phyloP scores from a whole-genome alignment of 2,329 filamentous ascomycete genomes.

The Aspergillus terreus region DNA sequence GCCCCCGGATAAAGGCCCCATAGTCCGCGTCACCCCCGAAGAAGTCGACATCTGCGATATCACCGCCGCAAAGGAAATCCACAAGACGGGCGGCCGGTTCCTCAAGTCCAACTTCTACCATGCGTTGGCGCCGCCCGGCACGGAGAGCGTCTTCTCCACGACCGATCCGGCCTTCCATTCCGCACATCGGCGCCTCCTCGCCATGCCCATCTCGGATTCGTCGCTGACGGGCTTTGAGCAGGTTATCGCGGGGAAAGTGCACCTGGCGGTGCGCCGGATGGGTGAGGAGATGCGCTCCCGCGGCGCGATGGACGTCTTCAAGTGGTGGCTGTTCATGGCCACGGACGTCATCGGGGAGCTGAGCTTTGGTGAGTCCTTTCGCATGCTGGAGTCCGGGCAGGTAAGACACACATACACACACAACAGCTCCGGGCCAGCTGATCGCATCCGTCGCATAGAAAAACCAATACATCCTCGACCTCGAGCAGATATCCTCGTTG shows the following conservation, averaged over 20 bases:
- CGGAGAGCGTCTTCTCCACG: conserved; percentile 40
- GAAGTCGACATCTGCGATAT: conserved; percentile 39
- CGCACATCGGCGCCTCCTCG: conserved; percentile 29
- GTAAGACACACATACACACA: conserved; percentile 23
- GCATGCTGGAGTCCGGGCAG: conserved; percentile 49
- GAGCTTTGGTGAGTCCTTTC: conserved; percentile 55
- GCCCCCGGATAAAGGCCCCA: conserved; percentile 18
- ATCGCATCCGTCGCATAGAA: conserved; percentile 24
- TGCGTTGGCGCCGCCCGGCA: conserved; percentile 11
- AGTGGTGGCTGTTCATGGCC: conserved; percentile 54
- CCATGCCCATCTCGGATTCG: conserved; percentile 42
- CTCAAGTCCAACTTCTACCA: conserved; percentile 34
- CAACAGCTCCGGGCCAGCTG: neutral
- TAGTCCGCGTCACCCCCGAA: conserved; percentile 28
- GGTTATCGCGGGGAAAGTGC: conserved; percentile 34
- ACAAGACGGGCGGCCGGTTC: conserved; percentile 31
- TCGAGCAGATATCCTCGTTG: conserved; percentile 23
- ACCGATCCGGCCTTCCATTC: conserved; percentile 34
- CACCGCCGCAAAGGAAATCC: conserved; percentile 28
- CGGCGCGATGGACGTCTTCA: conserved; percentile 45
- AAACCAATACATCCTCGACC: conserved; percentile 41
- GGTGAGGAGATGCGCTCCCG: conserved; percentile 39
- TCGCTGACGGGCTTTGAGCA: conserved; percentile 36
- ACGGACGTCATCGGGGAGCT: conserved; percentile 55
- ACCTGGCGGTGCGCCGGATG: conserved; percentile 44